A percentile compares a stretch with the other conserved stretches of the same genome.
These are phyloP conservation scores for Aspergillus candidus DNA, from an alignment of 2,329 filamentous ascomycete genomes.

Conservation along the genomic window DNA sequence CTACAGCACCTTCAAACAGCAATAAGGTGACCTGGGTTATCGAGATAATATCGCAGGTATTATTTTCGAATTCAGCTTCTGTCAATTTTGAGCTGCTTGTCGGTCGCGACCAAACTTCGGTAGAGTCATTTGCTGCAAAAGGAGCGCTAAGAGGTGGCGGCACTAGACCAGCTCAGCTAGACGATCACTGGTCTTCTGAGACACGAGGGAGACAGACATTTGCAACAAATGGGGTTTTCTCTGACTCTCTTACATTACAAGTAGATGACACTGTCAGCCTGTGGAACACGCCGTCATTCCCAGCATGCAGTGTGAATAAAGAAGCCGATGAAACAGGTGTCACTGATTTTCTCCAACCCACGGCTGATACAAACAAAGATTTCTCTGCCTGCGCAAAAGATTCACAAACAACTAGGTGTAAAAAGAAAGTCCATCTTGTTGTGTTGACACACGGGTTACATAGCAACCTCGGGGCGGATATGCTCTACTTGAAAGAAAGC, in stretches of 20 bases:
- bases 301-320: constrained; percentile 47
- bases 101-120: constrained; percentile 75
- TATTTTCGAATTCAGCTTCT: constrained; percentile 83
- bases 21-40: constrained; percentile 76
- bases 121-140: constrained; percentile 59
- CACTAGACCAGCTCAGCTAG: constrained; percentile 61
- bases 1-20: constrained; percentile 28
- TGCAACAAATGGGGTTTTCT: constrained; percentile 72
- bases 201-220: constrained; percentile 50
- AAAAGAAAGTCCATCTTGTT: constrained; percentile 69
- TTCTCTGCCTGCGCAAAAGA: constrained; percentile 8
- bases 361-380: constrained; percentile 22
- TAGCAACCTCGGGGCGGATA: constrained; percentile 90
- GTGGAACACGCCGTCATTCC: constrained; percentile 87
- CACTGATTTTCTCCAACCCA: neutral
- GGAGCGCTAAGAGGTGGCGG: constrained; percentile 47
- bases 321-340: constrained; percentile 33
- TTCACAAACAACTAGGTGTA: constrained; percentile 18
- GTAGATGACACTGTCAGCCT: constrained; percentile 84
- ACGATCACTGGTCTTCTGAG: constrained; percentile 65
- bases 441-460: constrained; percentile 90
- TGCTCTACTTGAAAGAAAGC: constrained; percentile 95
- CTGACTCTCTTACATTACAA: constrained; percentile 67
- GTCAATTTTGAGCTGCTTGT: constrained; percentile 85
- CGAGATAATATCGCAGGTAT: constrained; percentile 84